Base-by-base conservation (phyloP, 2,329 filamentous ascomycete genomes). In the Aspergillus sp. region DNA sequence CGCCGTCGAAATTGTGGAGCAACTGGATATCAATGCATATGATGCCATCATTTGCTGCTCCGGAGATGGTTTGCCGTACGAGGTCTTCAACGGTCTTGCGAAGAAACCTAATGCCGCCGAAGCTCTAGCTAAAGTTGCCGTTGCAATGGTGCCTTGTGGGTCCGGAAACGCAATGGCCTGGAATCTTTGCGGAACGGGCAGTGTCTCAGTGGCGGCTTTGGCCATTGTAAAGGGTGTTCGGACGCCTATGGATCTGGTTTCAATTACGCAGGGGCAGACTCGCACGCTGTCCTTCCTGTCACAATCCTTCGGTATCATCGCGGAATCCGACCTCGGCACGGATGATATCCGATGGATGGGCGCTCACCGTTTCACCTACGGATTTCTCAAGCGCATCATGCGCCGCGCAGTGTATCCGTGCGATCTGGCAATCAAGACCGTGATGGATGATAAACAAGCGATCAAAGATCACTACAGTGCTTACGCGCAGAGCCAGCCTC, bases 281-380 rank as follows among this genome's bases (percentile, higher is more conserved):
- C 87, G 91, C 56, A 89, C 84, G 5, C 81, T 98, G 25, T 97
- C 92, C 17, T 98, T 98, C 78, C 83, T 98, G 47, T 97, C 92
- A 9, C 95, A 98, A 75, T 85, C 91, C 0, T 84, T 97, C 25
- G 95, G 95, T 21, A 90, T 98, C 61, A 86, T 98, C 39, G 95
- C 95, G 1, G 95, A 98, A 72, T 86, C 86, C 52, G 95, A 99
- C 75, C 82, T 99, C 12, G 93, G 86, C 2, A 99, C 95, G 0
- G 95, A 99, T 70, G 81, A 96, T 70, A 78, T 98, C 64, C 88
- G 95, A 47, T 98, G 94, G 93, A 93, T 99, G 89, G 95, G 95
- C 17, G 84, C 85, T 51, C 83, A 87, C 30, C 87, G 95, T 57
- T 99, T 99, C 70, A 92, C 91, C 0, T 89, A 89, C 70, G 95